These are phyloP conservation scores for Fusarium scirpi DNA, from an alignment of 2,329 filamentous ascomycete genomes.

Conservation along the genomic window DNA sequence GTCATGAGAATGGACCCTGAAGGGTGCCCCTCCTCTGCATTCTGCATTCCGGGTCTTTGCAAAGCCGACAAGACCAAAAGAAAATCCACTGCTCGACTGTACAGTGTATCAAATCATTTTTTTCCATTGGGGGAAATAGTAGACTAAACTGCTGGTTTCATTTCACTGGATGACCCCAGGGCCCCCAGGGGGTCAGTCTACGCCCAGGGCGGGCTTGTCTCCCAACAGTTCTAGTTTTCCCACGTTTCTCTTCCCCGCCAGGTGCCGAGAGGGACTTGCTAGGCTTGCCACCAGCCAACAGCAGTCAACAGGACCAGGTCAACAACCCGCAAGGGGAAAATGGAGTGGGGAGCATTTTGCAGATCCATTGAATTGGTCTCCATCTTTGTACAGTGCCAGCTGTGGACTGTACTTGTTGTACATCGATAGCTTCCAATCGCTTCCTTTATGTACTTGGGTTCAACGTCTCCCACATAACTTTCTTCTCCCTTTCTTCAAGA, in stretches of 20 bases:
- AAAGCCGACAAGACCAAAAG: conserved; percentile 17
- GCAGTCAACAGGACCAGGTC: conserved; percentile 35
- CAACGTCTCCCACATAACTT: conserved; percentile 38
- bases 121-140: conserved; percentile 43
- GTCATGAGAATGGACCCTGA: conserved; percentile 32
- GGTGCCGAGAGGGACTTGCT: conserved; percentile 44
- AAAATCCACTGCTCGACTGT: neutral
- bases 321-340: conserved; percentile 40
- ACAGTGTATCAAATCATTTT: conserved; percentile 9
- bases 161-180: conserved; percentile 13
- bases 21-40: conserved; percentile 20
- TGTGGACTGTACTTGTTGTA: neutral
- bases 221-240: conserved; percentile 49
- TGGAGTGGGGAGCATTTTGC: conserved; percentile 32
- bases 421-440: conserved; percentile 21
- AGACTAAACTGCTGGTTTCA: neutral
- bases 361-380: conserved; percentile 40
- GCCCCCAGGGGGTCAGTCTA: conserved; percentile 32
- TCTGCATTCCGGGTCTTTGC: conserved; percentile 20
- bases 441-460: conserved; percentile 42
- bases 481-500: conserved; percentile 3
- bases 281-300: conserved; percentile 45
- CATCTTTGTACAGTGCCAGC: conserved; percentile 18
- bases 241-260: conserved; percentile 41
- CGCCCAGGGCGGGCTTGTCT: conserved; percentile 39